Base-by-base conservation (phyloP, 441 rosid genomes). In the Populus hybrid region DNA sequence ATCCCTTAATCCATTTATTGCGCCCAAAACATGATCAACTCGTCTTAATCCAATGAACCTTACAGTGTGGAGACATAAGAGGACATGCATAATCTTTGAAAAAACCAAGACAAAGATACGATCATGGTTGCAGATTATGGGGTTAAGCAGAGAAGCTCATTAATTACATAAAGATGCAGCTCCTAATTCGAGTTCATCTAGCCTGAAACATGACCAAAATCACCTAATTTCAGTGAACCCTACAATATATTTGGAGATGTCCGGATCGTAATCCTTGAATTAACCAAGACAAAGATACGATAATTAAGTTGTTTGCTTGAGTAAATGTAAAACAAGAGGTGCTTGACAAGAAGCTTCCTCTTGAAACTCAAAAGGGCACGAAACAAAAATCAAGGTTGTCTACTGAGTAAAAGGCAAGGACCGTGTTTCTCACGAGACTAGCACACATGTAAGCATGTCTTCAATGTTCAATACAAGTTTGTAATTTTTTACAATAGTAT, bases 381-480 rank as follows among this genome's bases (percentile, higher is more conserved):
- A 10, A 64, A 64, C 66, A 79, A 82, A 74, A 77, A 80, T 82
- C 88, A 65, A 64, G 67, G 80, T n/a, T 89, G 90, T 89, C 90
- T 80, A 68, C 81, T 21, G 69, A 68, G 59, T 53, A 9, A 24
- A 80, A 72, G 87, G 86, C 90, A 88, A 59, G 10, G 83, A 79
- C 86, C 86, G 83, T 75, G 80, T 83, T 85, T 69, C 77, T 82
- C 92, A 84, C 87, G 87, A 69, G 88, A 71, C 74, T 64, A 5
- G 85, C 95, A 87, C 95, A 87, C 89, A 85, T 89, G 91, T 82
- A 31, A 31, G 79, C 82, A 79, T 82, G 86, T 80, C 85, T 78
- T 84, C 76, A 16, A 26, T 72, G 80, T 1, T 61, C 69, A n/a
- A 18, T 79, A 38, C 81, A 79, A 33, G 28, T 65, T 70, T 89